Evolutionary conservation across 2,329 filamentous ascomycete species (phyloP), one percentile per base, ranked within the genome.

Genomic region (Aspergillus caelatus): DNA sequence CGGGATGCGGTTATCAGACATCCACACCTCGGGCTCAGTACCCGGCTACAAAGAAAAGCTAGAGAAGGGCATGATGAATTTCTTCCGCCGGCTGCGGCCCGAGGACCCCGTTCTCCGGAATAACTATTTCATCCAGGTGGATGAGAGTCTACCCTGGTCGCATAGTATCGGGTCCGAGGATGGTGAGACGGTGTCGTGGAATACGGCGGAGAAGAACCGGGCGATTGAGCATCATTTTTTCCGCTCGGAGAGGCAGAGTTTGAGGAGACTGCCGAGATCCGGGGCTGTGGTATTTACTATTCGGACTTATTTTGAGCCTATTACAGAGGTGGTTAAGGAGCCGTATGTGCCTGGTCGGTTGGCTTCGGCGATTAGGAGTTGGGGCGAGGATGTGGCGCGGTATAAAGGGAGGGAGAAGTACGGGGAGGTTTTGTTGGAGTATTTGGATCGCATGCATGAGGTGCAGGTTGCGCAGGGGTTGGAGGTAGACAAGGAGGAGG

Each of bases 51-150:
- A 84, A 63, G 81, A 87, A 68, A 92, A 92, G 72, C 81, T 94
- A 12, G 88, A 93, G 73, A 89, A 87, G 64, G 90, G 91, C 14
- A 94, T 94, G 91, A 85, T 85, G 80, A 92, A 90, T 74, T 93
- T 96, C 80, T 95, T 96, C 80, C 83, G 86, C 0, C 81, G 92
- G 0, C 76, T 95, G 0, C 84, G 85, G 71, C 89, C 90, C 1
- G 88, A 92, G 48, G 86, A 87, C 52, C 84, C 88, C 0, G 85
- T 91, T 28, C 70, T 88, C 23, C 83, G 92, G 63, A 92, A 94
- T 74, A 94, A 95, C 74, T 96, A 95, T 78, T 96, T 96, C 80
- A 85, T 96, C 66, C 92, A 96, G 78, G 91, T 95, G 1, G 92
- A 96, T 72, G 91, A 93, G 62, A 78, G 84, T 6, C 81, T 96